Evolutionary conservation across 2,329 filamentous ascomycete species (phyloP), one percentile per base, ranked within the genome.

Genomic region (Aspergillus flavus): DNA sequence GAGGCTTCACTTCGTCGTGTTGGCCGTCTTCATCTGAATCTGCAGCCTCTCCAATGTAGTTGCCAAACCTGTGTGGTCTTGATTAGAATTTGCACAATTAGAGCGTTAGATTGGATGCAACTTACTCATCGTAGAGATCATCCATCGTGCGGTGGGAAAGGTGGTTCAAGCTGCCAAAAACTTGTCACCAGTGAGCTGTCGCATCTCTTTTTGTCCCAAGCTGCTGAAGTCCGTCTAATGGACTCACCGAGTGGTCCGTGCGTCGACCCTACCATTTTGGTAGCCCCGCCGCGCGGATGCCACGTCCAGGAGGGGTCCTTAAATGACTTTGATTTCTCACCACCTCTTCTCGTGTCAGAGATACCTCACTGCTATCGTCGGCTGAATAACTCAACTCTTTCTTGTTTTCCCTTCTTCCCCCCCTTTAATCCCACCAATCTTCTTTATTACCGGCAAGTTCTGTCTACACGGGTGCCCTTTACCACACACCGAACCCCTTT

Each of bases 1-100:
- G 93, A 72, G 91, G 90, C 75, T 87, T 87, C 63, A 88, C 88
- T 78, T 91, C 89, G 71, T 89, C 87, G 76, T 90, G 88, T 74
- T 87, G 87, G 76, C 93, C 88, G 72, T 92, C 94, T 74, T 94
- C 94, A 75, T 97, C 94, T 62, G 92, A 95, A 78, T 91, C 91
- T 77, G 89, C 90, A 73, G 92, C 92, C 80, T 97, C 95, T 75
- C 95, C 95, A 76, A 98, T 97, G 81, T 95, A 98, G 83, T 98
- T 98, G 75, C 94, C 94, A 82, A 98, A 98, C 84, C 93, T 96
- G 70, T 50, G 39, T 45, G 57, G 57, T 52, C 59, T 58, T 52
- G 6, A 14, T 26, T 23, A 28, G 12, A 7, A 32, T 30, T 14
- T 7, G 28, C 10, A 30, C 7, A 10, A 23, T 16, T 6, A 32